Base-by-base conservation (phyloP, 1,139 yeast species). In the Keqinozyma sinolaborantium region DNA sequence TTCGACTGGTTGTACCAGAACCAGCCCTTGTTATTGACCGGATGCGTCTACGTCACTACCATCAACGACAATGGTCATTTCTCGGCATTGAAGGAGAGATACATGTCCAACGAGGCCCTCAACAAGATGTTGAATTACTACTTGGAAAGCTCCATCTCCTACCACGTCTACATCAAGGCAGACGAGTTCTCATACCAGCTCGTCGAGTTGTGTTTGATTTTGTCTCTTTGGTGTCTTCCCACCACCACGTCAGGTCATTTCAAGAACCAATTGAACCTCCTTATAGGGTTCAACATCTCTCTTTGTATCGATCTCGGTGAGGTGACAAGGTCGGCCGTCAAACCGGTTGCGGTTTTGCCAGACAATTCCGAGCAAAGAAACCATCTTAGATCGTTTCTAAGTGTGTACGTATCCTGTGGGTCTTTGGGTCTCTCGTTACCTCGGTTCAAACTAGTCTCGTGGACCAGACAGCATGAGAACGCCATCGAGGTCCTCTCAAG, bases 221-320 rank as follows among this genome's bases (percentile, higher is more conserved):
- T 73, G 11, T 68, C 77, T 6, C 48, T 70, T 5, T 75, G 79
- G 79, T 62, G 69, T 34, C 52, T 71, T 4, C 76, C 78, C 2
- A 74, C 79, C 3, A 56, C 62, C 21, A 62, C 60, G 38, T 60
- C 71, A 53, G 77, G 77, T 4, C 71, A 74, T 24, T 73, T 64
- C 45, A 70, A 68, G 42, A 74, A 70, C 43, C 79, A 73, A 39
- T 60, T 75, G 49, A 65, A 67, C 38, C 46, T 73, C 16, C 45
- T 75, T 36, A 61, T 64, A 29, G 73, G 75, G 2, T 54, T 65
- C 32, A 64, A 63, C 37, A 47, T 75, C 23, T 60, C 74, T 2
- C 43, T 73, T 16, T 72, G 79, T 43, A 59, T 73, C 15, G 79
- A 74, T 36, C 47, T 73, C 30, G 75, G 75, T 11, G 60, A 36